Conservation (phyloP, 306 rosid genomes). For the Carpinus fangiana region DNA sequence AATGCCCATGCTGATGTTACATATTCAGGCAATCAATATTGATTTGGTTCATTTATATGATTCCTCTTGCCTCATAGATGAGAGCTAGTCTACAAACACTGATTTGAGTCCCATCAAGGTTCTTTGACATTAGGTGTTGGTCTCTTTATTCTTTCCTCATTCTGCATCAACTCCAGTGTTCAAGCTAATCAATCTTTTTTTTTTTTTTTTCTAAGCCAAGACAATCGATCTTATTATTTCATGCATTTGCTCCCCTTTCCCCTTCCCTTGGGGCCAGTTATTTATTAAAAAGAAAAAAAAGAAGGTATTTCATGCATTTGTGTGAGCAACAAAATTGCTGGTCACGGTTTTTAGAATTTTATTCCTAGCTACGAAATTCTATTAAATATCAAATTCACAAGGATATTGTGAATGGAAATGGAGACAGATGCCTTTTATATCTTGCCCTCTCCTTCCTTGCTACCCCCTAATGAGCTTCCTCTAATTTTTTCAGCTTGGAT, state of each 20-base stretch:
- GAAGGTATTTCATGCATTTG: too few relatives aligned
- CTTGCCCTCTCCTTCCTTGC: neutral
- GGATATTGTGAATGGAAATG: neutral
- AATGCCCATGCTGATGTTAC: neutral
- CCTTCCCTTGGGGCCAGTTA: too few relatives aligned
- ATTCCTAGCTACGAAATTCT: neutral
- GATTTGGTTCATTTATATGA: neutral
- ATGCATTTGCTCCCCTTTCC: neutral
- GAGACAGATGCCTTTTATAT: neutral
- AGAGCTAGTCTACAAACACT: neutral
- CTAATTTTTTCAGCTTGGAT: conserved; percentile 76
- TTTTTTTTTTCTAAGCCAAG: too few relatives aligned
- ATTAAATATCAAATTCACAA: too few relatives aligned
- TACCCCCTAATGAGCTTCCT: conserved; percentile 20
- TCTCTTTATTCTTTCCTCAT: neutral
- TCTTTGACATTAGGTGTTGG: neutral
- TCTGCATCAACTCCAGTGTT: neutral
- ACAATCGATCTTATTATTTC: neutral
- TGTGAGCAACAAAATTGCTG: neutral
- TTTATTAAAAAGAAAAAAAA: too few relatives aligned
- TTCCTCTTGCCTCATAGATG: neutral
- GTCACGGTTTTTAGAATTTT: neutral
- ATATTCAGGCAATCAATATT: neutral
- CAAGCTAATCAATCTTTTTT: too few relatives aligned
- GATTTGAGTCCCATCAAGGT: neutral